These are phyloP conservation scores for Nicotiana sylvestris DNA, from an alignment of 257 asterid species.

Conservation along the genomic window DNA sequence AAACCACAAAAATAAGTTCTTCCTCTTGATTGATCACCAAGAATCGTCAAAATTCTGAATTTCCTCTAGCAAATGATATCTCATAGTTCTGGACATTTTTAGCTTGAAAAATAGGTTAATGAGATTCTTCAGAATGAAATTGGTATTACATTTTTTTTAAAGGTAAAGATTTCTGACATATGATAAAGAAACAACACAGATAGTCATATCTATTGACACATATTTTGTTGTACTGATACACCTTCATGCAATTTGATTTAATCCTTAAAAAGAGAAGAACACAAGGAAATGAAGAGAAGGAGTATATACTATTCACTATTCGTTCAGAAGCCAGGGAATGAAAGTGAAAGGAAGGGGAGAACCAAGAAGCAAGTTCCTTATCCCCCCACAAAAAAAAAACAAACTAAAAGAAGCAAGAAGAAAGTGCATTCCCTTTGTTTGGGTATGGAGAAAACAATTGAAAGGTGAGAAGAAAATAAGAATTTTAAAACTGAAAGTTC, in stretches of 20 bases:
- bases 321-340: background rate
- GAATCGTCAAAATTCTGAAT: background rate
- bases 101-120: background rate
- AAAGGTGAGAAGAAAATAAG: background rate
- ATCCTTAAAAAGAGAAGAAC: background rate
- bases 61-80: background rate
- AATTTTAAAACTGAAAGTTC: background rate
- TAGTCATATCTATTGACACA: background rate
- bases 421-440: background rate
- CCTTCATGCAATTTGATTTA: background rate
- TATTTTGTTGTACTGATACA: background rate
- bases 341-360: background rate
- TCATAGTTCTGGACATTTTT: background rate
- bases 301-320: background rate
- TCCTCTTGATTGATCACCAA: conserved; percentile 8
- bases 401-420: background rate
- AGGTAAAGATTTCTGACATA: background rate
- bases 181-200: background rate
- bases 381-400: no score
- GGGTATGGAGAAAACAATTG: background rate
- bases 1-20: background rate
- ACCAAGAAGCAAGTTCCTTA: background rate
- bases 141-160: background rate
- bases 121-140: background rate
- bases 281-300: background rate